These are phyloP conservation scores for Penicillium sp. DNA, from an alignment of 2,329 filamentous ascomycete genomes.

Conservation along the genomic window DNA sequence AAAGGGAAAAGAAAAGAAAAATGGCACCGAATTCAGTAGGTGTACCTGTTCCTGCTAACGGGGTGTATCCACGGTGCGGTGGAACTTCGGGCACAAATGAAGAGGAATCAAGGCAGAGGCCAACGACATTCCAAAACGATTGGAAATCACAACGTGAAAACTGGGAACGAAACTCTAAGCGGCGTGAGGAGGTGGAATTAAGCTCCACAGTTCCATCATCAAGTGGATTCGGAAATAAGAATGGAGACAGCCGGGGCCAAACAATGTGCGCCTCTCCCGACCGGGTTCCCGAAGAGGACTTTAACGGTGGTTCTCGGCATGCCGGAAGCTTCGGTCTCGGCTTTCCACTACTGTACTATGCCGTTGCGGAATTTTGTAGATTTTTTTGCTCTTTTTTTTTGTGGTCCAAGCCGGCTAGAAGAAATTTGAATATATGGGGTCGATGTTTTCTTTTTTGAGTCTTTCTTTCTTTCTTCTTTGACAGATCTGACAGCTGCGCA, in stretches of 20 bases:
- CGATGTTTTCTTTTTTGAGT: background rate
- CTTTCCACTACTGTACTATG: background rate
- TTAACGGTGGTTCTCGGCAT: constrained; percentile 1
- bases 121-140: background rate
- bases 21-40: background rate
- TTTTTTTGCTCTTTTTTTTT: background rate
- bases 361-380: background rate
- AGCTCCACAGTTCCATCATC: background rate
- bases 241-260: background rate
- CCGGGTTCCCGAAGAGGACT: constrained; percentile 1
- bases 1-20: too few relatives aligned
- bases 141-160: background rate
- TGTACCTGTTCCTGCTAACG: background rate
- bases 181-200: background rate
- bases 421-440: background rate
- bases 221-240: background rate
- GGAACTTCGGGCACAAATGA: background rate
- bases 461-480: background rate
- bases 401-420: background rate
- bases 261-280: background rate
- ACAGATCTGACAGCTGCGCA: background rate
- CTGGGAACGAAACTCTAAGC: background rate
- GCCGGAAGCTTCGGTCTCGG: background rate
- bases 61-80: background rate
- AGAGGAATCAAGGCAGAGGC: constrained; percentile 1